Base-by-base conservation (phyloP, 2,329 filamentous ascomycete genomes). In the Penicillium sp. region DNA sequence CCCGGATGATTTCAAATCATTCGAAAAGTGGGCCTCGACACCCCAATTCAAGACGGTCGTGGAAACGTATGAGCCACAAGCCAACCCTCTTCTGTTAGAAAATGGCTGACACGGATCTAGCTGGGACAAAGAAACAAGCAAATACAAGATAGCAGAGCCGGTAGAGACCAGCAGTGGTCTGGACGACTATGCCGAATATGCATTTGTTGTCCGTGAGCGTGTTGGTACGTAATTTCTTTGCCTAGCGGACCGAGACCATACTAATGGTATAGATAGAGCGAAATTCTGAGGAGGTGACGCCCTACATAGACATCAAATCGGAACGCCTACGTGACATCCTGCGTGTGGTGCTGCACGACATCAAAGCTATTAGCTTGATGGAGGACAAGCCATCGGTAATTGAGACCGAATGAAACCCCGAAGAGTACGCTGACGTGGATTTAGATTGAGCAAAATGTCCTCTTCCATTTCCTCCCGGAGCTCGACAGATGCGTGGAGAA, bases 81-180 rank as follows among this genome's bases (percentile, higher is more conserved):
- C 46, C 30, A 49, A 37, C 52, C 40, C 49, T 16, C 61, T 55
- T 62, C 8, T 33, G 38, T n/a, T n/a, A n/a, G n/a, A 54, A 25
- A 59, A 46, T 59, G 22, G 42, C 54, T 65, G 35, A 65, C 48
- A 53, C 16, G 1, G 43, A 51, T 58, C n/a, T 58, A 72, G 68
- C 14, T 72, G 59, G 65, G 65, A 72, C 57, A 64, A 67, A 55
- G 65, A 68, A 40, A 65, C 54, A 49, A 69, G 64, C 37, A 71
- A 68, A 64, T 73, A 72, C 58, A 71, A 69, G 62, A 62, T 70
- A 37, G 61, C 65, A 45, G 67, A 70, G 57, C 69, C 63, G 45
- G 28, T 57, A 16, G 64, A 68, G 48, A 63, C 60, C 40, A n/a
- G 62, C 28, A 57, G 25, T 54, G 46, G 35, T 33, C 30, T 64